Conservation (phyloP, 2,329 filamentous ascomycete species). For the Passalora sequoiae region DNA sequence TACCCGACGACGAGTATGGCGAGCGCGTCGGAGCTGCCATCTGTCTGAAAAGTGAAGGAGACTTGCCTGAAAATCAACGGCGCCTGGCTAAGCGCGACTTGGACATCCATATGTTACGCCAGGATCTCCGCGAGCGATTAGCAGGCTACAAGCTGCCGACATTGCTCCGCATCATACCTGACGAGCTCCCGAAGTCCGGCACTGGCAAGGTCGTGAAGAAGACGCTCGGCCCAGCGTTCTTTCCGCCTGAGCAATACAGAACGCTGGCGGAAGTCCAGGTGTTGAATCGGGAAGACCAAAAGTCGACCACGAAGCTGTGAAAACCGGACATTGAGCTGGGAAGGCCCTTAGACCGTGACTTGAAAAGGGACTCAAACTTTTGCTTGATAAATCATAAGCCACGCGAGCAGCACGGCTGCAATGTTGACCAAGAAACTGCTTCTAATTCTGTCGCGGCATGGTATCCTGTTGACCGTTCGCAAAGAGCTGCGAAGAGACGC, state of each 20-base stretch:
- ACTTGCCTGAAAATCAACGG: slow-evolving; percentile 21
- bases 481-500: no score
- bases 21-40: slow-evolving; percentile 53
- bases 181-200: slow-evolving; percentile 45
- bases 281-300: slow-evolving; percentile 21
- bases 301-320: slow-evolving; percentile 18
- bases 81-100: slow-evolving; percentile 24
- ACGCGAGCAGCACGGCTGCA: slow-evolving; percentile 16
- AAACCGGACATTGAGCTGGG: no score
- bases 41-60: slow-evolving; percentile 35
- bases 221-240: slow-evolving; percentile 30
- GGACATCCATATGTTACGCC: slow-evolving; percentile 39
- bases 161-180: slow-evolving; percentile 40
- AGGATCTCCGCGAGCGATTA: slow-evolving; percentile 42
- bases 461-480: no score
- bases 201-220: slow-evolving; percentile 52
- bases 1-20: slow-evolving; percentile 51
- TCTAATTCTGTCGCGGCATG: background rate
- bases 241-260: slow-evolving; percentile 23
- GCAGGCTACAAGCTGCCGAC: slow-evolving; percentile 49
- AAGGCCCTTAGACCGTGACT: no score
- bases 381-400: no score
- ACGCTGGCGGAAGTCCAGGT: slow-evolving; percentile 25
- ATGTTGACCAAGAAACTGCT: slow-evolving; percentile 1
- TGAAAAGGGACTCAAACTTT: no score